Evolutionary conservation across 2,329 filamentous ascomycete species (phyloP).

Genomic region (Colletotrichum sp.): DNA sequence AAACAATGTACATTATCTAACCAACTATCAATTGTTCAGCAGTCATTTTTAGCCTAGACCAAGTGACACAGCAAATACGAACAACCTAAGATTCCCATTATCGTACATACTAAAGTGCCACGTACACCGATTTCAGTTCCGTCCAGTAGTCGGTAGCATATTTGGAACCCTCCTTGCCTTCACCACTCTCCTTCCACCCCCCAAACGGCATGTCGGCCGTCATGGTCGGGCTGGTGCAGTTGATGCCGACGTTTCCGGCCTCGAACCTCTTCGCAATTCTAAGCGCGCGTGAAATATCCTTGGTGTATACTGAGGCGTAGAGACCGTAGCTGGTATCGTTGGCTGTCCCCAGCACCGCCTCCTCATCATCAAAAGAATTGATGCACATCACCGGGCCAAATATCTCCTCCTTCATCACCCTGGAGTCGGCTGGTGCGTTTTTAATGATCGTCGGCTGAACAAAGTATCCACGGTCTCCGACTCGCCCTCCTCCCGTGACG

Average conservation of each 20-base stretch:
- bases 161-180: not conserved
- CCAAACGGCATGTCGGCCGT: constrained; percentile 6
- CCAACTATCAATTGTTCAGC: not conserved
- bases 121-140: not conserved
- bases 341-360: constrained; percentile 53
- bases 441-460: constrained; percentile 31
- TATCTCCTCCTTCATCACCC: constrained; percentile 56
- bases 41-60: not conserved
- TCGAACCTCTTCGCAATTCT: not conserved
- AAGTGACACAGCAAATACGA: not conserved
- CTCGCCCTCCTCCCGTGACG: constrained; percentile 78
- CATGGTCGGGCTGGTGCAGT: not conserved
- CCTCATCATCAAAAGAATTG: constrained; percentile 49
- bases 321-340: constrained; percentile 51
- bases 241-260: not conserved
- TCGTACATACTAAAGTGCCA: not conserved
- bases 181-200: not conserved
- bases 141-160: constrained; percentile 2
- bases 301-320: not conserved
- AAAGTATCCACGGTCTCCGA: constrained; percentile 51
- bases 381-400: constrained; percentile 64
- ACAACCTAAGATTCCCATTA: not conserved
- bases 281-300: not conserved
- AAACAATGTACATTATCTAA: not conserved
- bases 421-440: constrained; percentile 2